Conservation (phyloP, 1,139 yeast genomes). For the Pichia sp. region DNA sequence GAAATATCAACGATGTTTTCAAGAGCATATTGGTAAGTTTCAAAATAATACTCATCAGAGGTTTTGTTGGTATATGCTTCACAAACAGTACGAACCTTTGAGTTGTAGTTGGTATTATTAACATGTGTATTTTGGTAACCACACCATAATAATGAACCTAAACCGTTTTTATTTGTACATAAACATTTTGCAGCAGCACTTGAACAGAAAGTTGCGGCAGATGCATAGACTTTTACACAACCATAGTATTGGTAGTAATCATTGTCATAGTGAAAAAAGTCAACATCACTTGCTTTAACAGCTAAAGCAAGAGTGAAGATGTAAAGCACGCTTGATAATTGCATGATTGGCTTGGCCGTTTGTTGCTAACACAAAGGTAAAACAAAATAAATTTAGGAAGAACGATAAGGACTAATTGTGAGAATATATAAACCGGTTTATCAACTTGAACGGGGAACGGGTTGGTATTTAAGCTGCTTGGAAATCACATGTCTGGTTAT, state of each 20-base stretch:
- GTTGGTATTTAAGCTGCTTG: no score
- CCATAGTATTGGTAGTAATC: slow-evolving; percentile 26
- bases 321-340: slow-evolving; percentile 5
- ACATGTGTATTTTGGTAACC: slow-evolving; percentile 6
- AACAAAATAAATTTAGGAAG: no score
- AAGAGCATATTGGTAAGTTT: neutral
- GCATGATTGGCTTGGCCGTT: no score
- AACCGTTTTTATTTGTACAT: slow-evolving; percentile 23
- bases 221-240: slow-evolving; percentile 34
- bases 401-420: no score
- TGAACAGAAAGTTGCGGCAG: slow-evolving; percentile 35
- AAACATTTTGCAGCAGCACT: slow-evolving; percentile 28
- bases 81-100: neutral
- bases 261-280: slow-evolving; percentile 20
- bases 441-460: no score
- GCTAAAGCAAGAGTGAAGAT: neutral
- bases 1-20: slow-evolving; percentile 22
- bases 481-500: no score
- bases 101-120: neutral
- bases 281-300: neutral
- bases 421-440: no score
- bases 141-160: slow-evolving; percentile 14
- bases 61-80: neutral
- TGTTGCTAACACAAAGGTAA: no score
- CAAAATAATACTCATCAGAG: neutral